Base-by-base conservation (phyloP, 192 early-diverging fungal species). In the Linnemannia exigua region DNA sequence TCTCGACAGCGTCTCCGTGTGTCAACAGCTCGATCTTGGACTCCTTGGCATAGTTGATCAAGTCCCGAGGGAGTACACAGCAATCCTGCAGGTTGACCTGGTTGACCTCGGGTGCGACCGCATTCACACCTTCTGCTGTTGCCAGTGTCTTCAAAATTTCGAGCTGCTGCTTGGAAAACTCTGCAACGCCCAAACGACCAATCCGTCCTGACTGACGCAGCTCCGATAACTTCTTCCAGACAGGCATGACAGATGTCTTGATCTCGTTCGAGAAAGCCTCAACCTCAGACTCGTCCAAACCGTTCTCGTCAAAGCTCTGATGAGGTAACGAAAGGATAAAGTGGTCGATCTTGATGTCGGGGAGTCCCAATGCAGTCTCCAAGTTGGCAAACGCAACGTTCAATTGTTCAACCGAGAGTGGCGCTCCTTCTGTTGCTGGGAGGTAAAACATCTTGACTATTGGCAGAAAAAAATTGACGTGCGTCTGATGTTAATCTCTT, bases 61-160 rank as follows among this genome's bases (percentile, higher is more conserved):
- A 50, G 71, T 89, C 88, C 41, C 61, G 82, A 61, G 91, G 91
- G 11, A 91, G 69, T 8, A 85, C 81, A 72, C 91, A 91, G 69
- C 91, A 91, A 61, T 82, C 73, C 61, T 83, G 84, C 31, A 91
- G 46, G 67, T 89, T 89, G 38, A 91, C 86, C 67, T 91, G 91
- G 71, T 91, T 88, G 1, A 90, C 76, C n/a, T 85, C 85, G 7
- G 91, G 91, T 31, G 74, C 79, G n/a, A 87, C 72, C 33, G 76
- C 67, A 2, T 75, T 77, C 48, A 74, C 69, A 35, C 67, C 25
- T 12, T 80, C 77, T n/a, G 33, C 36, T 15, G 38, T 51, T 2
- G 68, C 74, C 19, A 79, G 67, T 15, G 72, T 33, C 44, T 88
- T 82, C 48, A 91, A 74, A 16, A 75, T 20, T 35, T 82, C 75